Conservation (phyloP, 2,329 filamentous ascomycete genomes). For the Cryphonectria radicalis region DNA sequence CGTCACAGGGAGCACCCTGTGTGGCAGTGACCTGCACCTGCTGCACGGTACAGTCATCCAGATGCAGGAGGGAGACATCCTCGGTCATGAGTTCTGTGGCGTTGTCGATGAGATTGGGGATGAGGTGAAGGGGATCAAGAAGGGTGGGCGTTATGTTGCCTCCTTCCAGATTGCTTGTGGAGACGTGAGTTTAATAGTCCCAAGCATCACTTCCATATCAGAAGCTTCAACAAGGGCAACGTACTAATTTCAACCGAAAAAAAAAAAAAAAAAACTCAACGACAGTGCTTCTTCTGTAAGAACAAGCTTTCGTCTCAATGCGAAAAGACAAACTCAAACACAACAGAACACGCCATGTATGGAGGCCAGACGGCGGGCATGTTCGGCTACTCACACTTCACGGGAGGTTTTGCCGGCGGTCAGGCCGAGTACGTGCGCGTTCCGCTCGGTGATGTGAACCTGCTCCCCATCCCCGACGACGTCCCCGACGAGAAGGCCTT, state of each 20-base stretch:
- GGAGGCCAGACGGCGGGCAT: conserved; percentile 76
- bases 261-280: too few species aligned
- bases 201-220: background rate
- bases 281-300: conserved; percentile 74
- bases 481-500: conserved; percentile 86
- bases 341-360: conserved; percentile 74
- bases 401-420: conserved; percentile 83
- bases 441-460: conserved; percentile 78
- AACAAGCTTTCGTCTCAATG: conserved; percentile 80
- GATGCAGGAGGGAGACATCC: conserved; percentile 66
- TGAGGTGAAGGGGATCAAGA: conserved; percentile 55
- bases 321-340: conserved; percentile 78
- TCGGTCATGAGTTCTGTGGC: conserved; percentile 67
- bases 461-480: conserved; percentile 76
- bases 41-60: conserved; percentile 61
- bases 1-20: conserved; percentile 67
- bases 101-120: conserved; percentile 61
- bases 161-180: conserved; percentile 83
- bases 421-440: conserved; percentile 88
- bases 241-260: background rate
- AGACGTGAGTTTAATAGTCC: conserved; percentile 34
- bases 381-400: conserved; percentile 78
- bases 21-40: conserved; percentile 63
- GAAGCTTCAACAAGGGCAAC: background rate
- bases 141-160: conserved; percentile 75